A percentile compares a stretch with the other conserved stretches of the same genome.
Conservation (phyloP, 2,329 filamentous ascomycete species). For the Calonectria fujianensis region DNA sequence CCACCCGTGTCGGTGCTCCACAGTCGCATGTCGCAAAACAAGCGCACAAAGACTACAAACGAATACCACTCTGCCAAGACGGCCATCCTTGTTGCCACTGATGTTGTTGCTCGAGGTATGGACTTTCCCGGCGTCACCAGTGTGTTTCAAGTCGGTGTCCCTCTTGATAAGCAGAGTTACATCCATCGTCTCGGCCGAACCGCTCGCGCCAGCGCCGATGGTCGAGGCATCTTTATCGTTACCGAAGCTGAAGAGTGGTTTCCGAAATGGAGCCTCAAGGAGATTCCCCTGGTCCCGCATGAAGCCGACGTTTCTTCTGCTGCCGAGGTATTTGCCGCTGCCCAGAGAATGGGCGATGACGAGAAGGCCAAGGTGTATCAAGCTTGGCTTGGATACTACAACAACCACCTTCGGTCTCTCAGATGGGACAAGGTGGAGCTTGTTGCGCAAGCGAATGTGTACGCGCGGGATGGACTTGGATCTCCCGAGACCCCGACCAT, state of each 20-base stretch:
- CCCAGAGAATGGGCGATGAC: conserved; percentile 65
- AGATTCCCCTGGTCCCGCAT: conserved; percentile 71
- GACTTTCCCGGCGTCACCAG: conserved; percentile 82
- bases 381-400: conserved; percentile 75
- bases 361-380: conserved; percentile 71
- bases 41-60: conserved; percentile 76
- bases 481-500: conserved; percentile 68
- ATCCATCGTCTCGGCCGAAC: conserved; percentile 82
- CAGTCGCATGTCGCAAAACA: conserved; percentile 70
- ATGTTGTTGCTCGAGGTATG: conserved; percentile 83
- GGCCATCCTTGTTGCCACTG: conserved; percentile 79
- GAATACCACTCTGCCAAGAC: conserved; percentile 72
- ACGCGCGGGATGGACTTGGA: conserved; percentile 68
- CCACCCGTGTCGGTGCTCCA: conserved; percentile 68
- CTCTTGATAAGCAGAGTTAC: conserved; percentile 77
- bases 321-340: conserved; percentile 62
- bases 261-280: conserved; percentile 69
- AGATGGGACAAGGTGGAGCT: conserved; percentile 66
- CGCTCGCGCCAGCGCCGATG: conserved; percentile 77
- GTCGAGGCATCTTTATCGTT: conserved; percentile 77
- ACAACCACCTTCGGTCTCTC: conserved; percentile 67
- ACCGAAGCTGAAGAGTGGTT: conserved; percentile 71
- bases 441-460: conserved; percentile 71
- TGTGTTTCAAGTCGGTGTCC: conserved; percentile 78
- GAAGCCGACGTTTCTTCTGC: conserved; percentile 66